Percentiles rank a stretch among this genome's conserved stretches.
phyloP scores from a whole-genome alignment of 2,329 filamentous ascomycete species.

The Apiospora saccharicola region DNA sequence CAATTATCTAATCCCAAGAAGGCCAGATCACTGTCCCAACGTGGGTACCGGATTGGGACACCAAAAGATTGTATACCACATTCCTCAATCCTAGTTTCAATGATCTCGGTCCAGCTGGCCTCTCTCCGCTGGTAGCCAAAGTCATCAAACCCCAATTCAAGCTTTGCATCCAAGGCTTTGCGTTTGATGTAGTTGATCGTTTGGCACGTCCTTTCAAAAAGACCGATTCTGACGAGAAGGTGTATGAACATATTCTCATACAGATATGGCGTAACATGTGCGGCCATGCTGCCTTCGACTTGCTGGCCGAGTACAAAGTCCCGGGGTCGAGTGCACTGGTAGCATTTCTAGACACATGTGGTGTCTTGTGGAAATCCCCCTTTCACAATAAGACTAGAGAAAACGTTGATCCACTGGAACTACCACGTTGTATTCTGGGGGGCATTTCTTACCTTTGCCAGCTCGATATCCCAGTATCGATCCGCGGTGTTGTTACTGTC shows the following conservation, averaged over 20 bases:
- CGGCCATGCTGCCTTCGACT: background rate
- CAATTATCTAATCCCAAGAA: background rate
- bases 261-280: background rate
- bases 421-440: accelerated
- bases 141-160: background rate
- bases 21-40: background rate
- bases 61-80: background rate
- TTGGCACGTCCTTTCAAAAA: background rate
- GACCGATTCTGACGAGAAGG: too few species aligned
- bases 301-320: background rate
- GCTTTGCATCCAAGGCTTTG: background rate
- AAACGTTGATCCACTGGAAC: background rate
- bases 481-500: background rate
- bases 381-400: background rate
- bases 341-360: background rate
- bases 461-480: accelerated
- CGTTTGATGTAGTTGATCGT: background rate
- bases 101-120: background rate
- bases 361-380: background rate
- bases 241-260: background rate
- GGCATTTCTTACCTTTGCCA: background rate
- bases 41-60: background rate
- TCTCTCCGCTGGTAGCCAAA: too few species aligned
- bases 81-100: background rate
- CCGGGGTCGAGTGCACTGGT: background rate